phyloP scores from a whole-genome alignment of 2,329 filamentous ascomycete species.

The Trichoderma simmonsii region DNA sequence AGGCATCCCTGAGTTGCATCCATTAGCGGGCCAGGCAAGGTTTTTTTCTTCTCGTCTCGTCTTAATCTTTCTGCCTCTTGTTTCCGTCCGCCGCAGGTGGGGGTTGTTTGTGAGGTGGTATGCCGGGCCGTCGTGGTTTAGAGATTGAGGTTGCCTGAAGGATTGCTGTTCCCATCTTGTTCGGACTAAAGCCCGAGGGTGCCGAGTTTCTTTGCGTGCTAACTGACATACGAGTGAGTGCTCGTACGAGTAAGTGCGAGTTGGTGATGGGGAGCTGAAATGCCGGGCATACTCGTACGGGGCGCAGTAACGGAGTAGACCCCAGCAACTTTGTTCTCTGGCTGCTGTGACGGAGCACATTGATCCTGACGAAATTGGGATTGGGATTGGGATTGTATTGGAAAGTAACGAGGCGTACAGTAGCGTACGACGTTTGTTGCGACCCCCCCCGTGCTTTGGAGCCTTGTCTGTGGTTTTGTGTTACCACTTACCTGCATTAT shows the following conservation, averaged over 20 bases:
- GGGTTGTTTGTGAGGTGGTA: not conserved
- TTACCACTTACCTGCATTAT: not conserved
- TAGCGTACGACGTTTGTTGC: not conserved
- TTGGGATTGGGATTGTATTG: not conserved
- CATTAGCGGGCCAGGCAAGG: not conserved
- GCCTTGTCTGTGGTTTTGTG: not conserved
- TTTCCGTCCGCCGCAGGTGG: not conserved
- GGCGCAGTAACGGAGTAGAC: not conserved
- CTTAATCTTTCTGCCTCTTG: not conserved
- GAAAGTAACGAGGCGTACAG: not conserved
- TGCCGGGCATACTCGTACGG: not conserved
- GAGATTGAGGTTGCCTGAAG: not conserved
- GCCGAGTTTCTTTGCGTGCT: not conserved
- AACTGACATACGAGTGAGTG: not conserved
- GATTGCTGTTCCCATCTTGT: not conserved
- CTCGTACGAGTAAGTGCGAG: not conserved
- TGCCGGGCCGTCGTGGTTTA: not conserved
- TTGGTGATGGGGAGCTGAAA: not conserved
- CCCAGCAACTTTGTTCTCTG: not conserved
- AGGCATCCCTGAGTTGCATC: not conserved
- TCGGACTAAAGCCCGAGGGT: not conserved
- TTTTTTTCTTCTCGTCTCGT: not conserved
- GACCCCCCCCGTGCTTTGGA: not conserved
- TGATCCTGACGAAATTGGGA: not conserved
- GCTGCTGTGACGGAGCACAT: not conserved